A percentile compares a stretch with the other conserved stretches of the same genome.
These are phyloP conservation scores for Chytridium lagenaria DNA, from an alignment of 371 early-diverging fungal species.

Conservation along the genomic window DNA sequence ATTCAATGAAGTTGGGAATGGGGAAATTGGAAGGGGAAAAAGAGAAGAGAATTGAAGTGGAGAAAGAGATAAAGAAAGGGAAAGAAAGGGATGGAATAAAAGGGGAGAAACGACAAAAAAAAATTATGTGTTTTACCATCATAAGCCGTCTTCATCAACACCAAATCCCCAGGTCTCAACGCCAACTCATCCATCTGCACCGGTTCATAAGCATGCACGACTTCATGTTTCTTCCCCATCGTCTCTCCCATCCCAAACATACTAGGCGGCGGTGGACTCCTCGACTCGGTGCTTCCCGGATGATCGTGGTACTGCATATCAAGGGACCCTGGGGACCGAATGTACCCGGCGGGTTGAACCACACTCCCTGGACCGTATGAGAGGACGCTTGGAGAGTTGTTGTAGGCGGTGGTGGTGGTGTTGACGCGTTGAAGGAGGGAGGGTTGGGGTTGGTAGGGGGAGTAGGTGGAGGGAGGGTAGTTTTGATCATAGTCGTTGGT, in stretches of 20 bases:
- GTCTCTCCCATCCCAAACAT: background rate
- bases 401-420: too few species aligned
- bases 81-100: too few species aligned
- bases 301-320: background rate
- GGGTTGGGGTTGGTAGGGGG: too few species aligned
- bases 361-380: too few species aligned
- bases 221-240: slow-evolving; percentile 21
- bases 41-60: too few species aligned
- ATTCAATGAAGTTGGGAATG: too few species aligned
- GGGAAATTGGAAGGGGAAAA: too few species aligned
- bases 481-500: too few species aligned
- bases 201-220: slow-evolving; percentile 40
- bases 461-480: too few species aligned
- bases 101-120: background rate
- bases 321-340: slow-evolving; percentile 7
- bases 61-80: too few species aligned
- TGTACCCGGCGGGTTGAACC: background rate
- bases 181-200: slow-evolving; percentile 37
- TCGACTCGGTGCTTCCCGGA: background rate
- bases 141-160: slow-evolving; percentile 37
- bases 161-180: slow-evolving; percentile 32
- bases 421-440: too few species aligned
- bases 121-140: slow-evolving; percentile 21
- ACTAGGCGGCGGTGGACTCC: background rate
- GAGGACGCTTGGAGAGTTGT: too few species aligned